Percentiles rank a stretch among this genome's conserved stretches.
phyloP scores from a whole-genome alignment of 2,329 filamentous ascomycete genomes.

The Fusarium dimerum region DNA sequence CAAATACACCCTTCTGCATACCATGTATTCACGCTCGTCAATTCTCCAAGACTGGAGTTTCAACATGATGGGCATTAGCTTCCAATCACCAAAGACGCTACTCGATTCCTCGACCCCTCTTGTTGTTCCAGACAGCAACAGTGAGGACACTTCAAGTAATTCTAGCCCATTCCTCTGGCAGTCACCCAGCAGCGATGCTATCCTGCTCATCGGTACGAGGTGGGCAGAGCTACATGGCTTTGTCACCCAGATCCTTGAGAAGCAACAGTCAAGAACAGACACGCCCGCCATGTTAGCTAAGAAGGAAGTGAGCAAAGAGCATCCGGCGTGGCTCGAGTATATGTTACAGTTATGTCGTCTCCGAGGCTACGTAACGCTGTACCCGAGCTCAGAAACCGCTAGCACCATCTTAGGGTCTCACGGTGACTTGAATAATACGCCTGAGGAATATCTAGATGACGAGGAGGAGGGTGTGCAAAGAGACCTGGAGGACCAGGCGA shows the following conservation, averaged over 20 bases:
- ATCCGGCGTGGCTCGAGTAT: slow-evolving; percentile 78
- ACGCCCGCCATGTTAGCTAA: slow-evolving; percentile 44
- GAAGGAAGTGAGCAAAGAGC: slow-evolving; percentile 66
- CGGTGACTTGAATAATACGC: slow-evolving; percentile 69
- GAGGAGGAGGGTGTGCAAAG: slow-evolving; percentile 27
- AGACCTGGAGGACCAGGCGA: slow-evolving; percentile 32
- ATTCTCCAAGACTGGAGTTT: slow-evolving; percentile 47
- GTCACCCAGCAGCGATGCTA: slow-evolving; percentile 78
- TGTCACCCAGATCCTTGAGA: slow-evolving; percentile 62
- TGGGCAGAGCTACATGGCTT: slow-evolving; percentile 88
- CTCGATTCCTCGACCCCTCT: slow-evolving; percentile 64
- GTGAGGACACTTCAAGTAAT: slow-evolving; percentile 20
- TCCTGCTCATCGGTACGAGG: slow-evolving; percentile 79
- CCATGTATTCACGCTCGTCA: slow-evolving; percentile 64
- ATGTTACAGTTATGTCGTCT: slow-evolving; percentile 74
- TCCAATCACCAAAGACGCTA: slow-evolving; percentile 69
- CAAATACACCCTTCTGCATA: slow-evolving; percentile 75
- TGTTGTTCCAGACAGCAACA: slow-evolving; percentile 38
- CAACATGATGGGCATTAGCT: slow-evolving; percentile 74
- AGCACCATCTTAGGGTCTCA: slow-evolving; percentile 71
- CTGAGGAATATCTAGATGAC: slow-evolving; percentile 63
- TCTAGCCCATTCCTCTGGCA: slow-evolving; percentile 77
- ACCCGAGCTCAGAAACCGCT: slow-evolving; percentile 63
- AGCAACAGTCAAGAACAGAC: slow-evolving; percentile 37
- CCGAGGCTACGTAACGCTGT: slow-evolving; percentile 77